Percentiles rank a stretch among this genome's conserved stretches.
These are phyloP conservation scores for Verticillium zaregamsianum DNA, from an alignment of 2,329 filamentous ascomycete genomes.

Conservation along the genomic window DNA sequence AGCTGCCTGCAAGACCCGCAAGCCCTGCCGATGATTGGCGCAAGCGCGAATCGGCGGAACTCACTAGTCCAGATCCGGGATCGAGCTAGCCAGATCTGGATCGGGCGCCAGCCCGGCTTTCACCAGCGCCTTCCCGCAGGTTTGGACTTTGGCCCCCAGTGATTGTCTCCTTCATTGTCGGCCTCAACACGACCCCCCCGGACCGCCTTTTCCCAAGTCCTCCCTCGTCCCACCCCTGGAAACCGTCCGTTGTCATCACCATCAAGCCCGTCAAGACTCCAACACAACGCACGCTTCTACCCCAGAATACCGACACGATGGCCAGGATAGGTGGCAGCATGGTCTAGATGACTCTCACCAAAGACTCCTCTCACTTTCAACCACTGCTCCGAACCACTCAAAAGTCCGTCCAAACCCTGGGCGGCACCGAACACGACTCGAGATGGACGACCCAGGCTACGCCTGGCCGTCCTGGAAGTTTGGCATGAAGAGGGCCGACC, in stretches of 20 bases:
- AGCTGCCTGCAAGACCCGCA: background rate
- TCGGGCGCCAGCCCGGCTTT: background rate
- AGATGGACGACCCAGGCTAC: slow-evolving; percentile 51
- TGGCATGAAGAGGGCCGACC: slow-evolving; percentile 55
- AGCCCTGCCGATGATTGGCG: background rate
- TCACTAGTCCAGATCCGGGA: background rate
- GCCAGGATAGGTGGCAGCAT: slow-evolving; percentile 5
- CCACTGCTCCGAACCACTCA: background rate
- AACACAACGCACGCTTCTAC: slow-evolving; percentile 2
- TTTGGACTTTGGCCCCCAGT: background rate
- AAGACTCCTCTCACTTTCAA: background rate
- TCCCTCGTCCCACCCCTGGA: background rate
- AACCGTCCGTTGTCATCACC: slow-evolving; percentile 11
- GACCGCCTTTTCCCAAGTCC: slow-evolving; percentile 1
- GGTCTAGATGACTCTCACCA: slow-evolving; percentile 10
- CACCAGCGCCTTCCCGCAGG: background rate
- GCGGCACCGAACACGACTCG: slow-evolving; percentile 1
- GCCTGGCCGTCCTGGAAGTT: slow-evolving; percentile 61
- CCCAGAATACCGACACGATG: slow-evolving; percentile 11
- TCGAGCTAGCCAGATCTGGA: background rate
- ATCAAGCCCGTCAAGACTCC: slow-evolving; percentile 11
- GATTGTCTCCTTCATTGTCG: background rate
- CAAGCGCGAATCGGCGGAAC: background rate
- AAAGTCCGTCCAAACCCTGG: slow-evolving; percentile 1
- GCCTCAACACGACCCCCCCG: slow-evolving; percentile 3